Evolutionary conservation across 129 eudicot genomes (phyloP).

Genomic region (Saussurea involucrata): DNA sequence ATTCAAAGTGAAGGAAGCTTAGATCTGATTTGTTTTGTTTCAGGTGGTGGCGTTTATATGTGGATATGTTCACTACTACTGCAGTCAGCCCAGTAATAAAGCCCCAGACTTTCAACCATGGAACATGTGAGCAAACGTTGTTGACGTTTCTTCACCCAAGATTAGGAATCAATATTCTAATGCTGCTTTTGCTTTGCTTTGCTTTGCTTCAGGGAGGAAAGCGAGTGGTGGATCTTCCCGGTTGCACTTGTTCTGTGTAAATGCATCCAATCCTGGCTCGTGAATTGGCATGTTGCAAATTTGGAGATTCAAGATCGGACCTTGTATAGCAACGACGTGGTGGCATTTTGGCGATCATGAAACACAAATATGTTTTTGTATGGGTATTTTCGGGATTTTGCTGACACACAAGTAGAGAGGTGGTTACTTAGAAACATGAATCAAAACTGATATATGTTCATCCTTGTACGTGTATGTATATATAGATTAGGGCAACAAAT

Average conservation of each 20-base stretch:
- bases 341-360: constrained; percentile 71
- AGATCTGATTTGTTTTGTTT: constrained; percentile 12
- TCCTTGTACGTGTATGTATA: constrained; percentile 14
- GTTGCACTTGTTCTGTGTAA: constrained; percentile 67
- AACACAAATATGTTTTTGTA: constrained; percentile 12
- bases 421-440: constrained; percentile 15
- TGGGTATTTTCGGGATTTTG: constrained; percentile 13
- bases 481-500: constrained; percentile 30
- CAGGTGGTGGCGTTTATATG: constrained; percentile 74
- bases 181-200: background rate
- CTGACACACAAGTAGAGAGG: constrained; percentile 30
- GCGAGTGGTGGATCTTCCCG: constrained; percentile 86
- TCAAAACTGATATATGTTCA: constrained; percentile 15
- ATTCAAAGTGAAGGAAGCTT: background rate
- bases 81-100: constrained; percentile 40
- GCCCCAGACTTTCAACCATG: constrained; percentile 68
- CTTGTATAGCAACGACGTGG: constrained; percentile 61
- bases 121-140: constrained; percentile 46
- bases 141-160: background rate
- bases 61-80: constrained; percentile 62
- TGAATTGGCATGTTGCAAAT: constrained; percentile 85
- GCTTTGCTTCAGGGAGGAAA: constrained; percentile 67
- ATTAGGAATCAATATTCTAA: background rate
- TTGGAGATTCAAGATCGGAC: constrained; percentile 84
- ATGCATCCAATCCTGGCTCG: constrained; percentile 63